Percentiles rank a stretch among this genome's conserved stretches.
Evolutionary conservation across 768 basidiomycete genomes (phyloP).

Genomic region (Cubamyces sp.): DNA sequence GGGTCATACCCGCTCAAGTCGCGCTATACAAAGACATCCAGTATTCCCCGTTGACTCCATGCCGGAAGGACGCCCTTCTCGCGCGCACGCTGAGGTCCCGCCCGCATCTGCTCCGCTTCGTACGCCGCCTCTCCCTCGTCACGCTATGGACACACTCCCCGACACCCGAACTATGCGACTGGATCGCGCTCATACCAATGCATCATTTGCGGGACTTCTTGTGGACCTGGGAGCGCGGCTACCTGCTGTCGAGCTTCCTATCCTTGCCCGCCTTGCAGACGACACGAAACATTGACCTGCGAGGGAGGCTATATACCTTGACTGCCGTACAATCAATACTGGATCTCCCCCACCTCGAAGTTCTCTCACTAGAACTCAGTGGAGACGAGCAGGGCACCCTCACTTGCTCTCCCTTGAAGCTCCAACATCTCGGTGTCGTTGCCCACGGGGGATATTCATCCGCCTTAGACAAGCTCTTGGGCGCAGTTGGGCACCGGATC

Average conservation of each 20-base stretch:
- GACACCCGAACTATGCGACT: conserved; percentile 11
- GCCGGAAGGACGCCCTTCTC: conserved; percentile 4
- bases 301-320: conserved; percentile 9
- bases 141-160: conserved; percentile 19
- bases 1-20: conserved; percentile 8
- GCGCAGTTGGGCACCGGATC: conserved; percentile 6
- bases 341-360: conserved; percentile 6
- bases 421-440: conserved; percentile 5
- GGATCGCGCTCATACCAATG: conserved; percentile 10
- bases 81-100: conserved; percentile 17
- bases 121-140: conserved; percentile 12
- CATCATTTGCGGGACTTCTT: conserved; percentile 8
- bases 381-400: conserved; percentile 9
- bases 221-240: conserved; percentile 18
- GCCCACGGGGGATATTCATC: conserved; percentile 1
- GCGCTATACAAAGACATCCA: conserved; percentile 15
- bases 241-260: conserved; percentile 3
- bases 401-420: neutral
- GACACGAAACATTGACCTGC: conserved; percentile 4
- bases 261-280: conserved; percentile 3
- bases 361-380: conserved; percentile 13
- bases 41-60: conserved; percentile 5
- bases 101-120: conserved; percentile 11
- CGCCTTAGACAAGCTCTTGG: conserved; percentile 6
- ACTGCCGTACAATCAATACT: conserved; percentile 7